A percentile compares a stretch with the other conserved stretches of the same genome.
These are phyloP conservation scores for Globisporangium iwayamae DNA, from an alignment of 352 stramenopile genomes.

Conservation along the genomic window DNA sequence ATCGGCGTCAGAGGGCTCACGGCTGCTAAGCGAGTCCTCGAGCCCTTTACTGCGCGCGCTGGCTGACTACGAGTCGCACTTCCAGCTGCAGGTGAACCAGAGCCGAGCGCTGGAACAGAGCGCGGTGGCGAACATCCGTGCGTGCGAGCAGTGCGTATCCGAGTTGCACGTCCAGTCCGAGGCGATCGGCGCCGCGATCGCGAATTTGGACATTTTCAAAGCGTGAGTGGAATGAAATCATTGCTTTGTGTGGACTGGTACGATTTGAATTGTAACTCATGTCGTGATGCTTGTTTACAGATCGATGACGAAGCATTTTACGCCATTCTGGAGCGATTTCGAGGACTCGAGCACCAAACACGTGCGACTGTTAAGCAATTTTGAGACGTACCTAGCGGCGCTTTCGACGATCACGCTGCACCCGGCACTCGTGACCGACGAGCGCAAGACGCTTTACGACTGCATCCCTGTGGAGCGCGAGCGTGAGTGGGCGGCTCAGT, in stretches of 20 bases:
- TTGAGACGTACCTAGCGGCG: slow-evolving; percentile 61
- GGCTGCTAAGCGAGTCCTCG: slow-evolving; percentile 72
- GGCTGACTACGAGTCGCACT: slow-evolving; percentile 79
- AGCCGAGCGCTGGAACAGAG: slow-evolving; percentile 57
- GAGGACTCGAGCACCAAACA: slow-evolving; percentile 51
- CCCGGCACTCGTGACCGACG: slow-evolving; percentile 46
- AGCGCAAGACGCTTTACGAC: slow-evolving; percentile 71
- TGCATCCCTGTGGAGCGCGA: slow-evolving; percentile 82
- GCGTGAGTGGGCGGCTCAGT: slow-evolving; percentile 73
- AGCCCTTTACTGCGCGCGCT: slow-evolving; percentile 75
- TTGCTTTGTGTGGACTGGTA: neutral
- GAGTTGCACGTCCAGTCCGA: slow-evolving; percentile 66
- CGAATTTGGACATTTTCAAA: slow-evolving; percentile 81
- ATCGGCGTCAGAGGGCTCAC: slow-evolving; percentile 60
- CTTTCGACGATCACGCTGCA: slow-evolving; percentile 63
- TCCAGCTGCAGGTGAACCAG: slow-evolving; percentile 71
- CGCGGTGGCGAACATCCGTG: slow-evolving; percentile 47
- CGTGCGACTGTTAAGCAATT: slow-evolving; percentile 55
- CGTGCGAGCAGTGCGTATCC: slow-evolving; percentile 45
- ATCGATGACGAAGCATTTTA: slow-evolving; percentile 82
- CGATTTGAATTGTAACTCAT: neutral
- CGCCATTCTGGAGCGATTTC: slow-evolving; percentile 80
- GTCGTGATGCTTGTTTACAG: slow-evolving; percentile 6
- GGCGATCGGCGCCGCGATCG: slow-evolving; percentile 68
- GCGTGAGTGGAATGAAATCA: slow-evolving; percentile 15